A percentile compares a stretch with the other conserved stretches of the same genome.
phyloP scores from a whole-genome alignment of 2,329 filamentous ascomycete species.

The Botryotinia convoluta region DNA sequence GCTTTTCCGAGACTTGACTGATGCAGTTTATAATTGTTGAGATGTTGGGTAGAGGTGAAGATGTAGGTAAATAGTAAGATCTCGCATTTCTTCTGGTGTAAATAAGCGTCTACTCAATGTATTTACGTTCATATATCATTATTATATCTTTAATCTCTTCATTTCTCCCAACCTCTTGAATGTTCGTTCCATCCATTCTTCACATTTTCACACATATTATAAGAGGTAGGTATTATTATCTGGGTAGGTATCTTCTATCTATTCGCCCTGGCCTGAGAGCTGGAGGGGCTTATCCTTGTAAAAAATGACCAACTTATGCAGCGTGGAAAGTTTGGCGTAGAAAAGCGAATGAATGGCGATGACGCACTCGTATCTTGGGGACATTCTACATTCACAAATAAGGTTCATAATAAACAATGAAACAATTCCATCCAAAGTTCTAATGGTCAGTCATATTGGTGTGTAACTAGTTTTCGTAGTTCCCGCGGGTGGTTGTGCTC shows the following conservation, averaged over 20 bases:
- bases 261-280: neutral
- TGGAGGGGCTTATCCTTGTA: neutral
- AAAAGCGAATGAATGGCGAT: neutral
- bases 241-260: neutral
- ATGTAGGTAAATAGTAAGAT: neutral
- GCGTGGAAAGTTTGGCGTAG: neutral
- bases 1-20: neutral
- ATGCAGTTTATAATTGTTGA: neutral
- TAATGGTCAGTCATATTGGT: neutral
- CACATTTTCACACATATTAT: neutral
- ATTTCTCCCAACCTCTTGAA: neutral
- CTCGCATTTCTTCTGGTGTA: neutral
- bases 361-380: neutral
- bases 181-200: neutral
- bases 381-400: neutral
- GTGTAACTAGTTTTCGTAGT: neutral
- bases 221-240: neutral
- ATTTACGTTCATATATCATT: neutral
- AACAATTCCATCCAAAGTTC: neutral
- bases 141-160: neutral
- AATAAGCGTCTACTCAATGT: neutral
- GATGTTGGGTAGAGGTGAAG: neutral
- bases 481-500: neutral
- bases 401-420: neutral
- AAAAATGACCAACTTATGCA: slow-evolving; percentile 1